A percentile compares a stretch with the other conserved stretches of the same genome.
Evolutionary conservation across 2,329 filamentous ascomycete genomes (phyloP).

Genomic region (Xylariaceae sp.): DNA sequence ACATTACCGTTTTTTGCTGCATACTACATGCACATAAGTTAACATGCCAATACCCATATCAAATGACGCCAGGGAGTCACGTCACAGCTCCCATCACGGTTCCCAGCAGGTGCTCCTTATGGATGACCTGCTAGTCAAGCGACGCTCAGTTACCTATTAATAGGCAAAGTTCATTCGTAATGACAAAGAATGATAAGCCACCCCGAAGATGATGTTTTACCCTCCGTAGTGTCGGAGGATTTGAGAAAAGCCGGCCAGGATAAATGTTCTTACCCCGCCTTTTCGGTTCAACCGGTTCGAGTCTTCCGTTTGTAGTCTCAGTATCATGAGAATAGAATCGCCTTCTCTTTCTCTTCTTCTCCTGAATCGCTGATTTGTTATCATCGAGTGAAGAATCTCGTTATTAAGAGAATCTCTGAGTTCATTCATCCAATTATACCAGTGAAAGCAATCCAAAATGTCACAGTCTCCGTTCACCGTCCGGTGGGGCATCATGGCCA

Average conservation of each 20-base stretch:
- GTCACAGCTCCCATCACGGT: too few relatives aligned
- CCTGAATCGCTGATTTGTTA: neutral
- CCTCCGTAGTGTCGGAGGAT: neutral
- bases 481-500: conserved; percentile 58
- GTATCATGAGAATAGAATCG: neutral
- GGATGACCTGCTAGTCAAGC: neutral
- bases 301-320: too few relatives aligned
- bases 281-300: neutral
- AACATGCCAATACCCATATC: too few relatives aligned
- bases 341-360: neutral
- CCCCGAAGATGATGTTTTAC: neutral
- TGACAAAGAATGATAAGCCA: neutral
- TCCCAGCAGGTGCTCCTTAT: too few relatives aligned
- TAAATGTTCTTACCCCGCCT: neutral
- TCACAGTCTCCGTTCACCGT: conserved; percentile 42
- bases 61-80: too few relatives aligned
- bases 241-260: neutral
- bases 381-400: too few relatives aligned
- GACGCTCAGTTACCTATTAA: neutral
- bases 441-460: conserved; percentile 32
- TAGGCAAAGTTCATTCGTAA: neutral
- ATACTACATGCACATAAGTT: too few relatives aligned
- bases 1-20: too few relatives aligned
- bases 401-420: neutral
- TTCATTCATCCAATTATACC: neutral